Base-by-base conservation (phyloP, 805 yeast genomes). In the Candida sphagnicola region DNA sequence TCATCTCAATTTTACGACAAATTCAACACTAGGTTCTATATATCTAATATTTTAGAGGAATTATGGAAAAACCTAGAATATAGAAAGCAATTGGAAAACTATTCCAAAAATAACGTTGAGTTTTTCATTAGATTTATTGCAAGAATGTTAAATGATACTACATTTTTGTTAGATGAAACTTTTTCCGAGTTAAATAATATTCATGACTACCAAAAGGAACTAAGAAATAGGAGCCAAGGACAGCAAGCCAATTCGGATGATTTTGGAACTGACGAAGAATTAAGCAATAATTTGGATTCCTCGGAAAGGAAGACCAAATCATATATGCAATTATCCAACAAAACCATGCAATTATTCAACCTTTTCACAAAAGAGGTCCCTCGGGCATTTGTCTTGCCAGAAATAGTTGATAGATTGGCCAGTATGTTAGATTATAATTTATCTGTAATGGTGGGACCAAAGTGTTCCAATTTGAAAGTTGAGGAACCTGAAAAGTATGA, bases 1-100 rank as follows among this genome's bases (percentile, higher is more conserved):
- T 82, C 91, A 5, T 80, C 95, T 0, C 98, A 93, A 61, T 93
- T 91, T 56, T 91, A 91, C 59, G 99, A 93, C 60, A 93, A 93
- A 62, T 93, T 93, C 66, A 90, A 88, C 59, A 78, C 87, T 31
- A 76, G 99, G 58, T 91, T 80, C 61, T 83, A 87, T 56, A 86
- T 93, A 19, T 84, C 96, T 0, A 77, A 77, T 34, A 83, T 93
- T 24, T 65, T 93, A 51, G 91, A 88, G 57, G 80, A 81, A 49
- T 66, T 93, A 39, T 93, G 97, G 95, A 75, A 80, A 42, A 77
- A 78, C 48, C 82, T 80, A 16, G 56, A 67, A 21, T 91, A 86
- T 61, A 76, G 82, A 42, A 59, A 63, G 4, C 93, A 86, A 59
- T 74, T 93, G 51, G 77, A 75, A 33, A 60, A 70, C 39, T 90